Evolutionary conservation across 2,329 filamentous ascomycete species (phyloP).

Genomic region (Aspergillus puulaauensis): DNA sequence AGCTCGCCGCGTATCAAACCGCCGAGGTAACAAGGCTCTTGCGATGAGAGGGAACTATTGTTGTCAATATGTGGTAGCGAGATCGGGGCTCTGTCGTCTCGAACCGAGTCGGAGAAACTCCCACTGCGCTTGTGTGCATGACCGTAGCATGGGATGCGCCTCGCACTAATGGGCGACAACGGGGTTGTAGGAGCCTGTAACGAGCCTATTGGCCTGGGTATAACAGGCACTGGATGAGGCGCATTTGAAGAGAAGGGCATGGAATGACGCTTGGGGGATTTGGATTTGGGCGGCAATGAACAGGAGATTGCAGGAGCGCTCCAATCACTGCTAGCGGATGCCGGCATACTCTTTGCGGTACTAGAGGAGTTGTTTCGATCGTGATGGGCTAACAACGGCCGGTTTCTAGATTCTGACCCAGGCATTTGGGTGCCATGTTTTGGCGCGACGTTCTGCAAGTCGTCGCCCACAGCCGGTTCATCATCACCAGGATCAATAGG

Average conservation of each 20-base stretch:
- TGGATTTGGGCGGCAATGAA: conserved; percentile 56
- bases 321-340: conserved; percentile 44
- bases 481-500: conserved; percentile 76
- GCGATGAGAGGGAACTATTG: conserved; percentile 47
- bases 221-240: conserved; percentile 44
- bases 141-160: conserved; percentile 49
- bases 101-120: conserved; percentile 80
- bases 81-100: conserved; percentile 62
- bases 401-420: conserved; percentile 7
- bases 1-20: conserved; percentile 85
- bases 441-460: conserved; percentile 18
- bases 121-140: conserved; percentile 77
- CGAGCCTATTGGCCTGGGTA: conserved; percentile 29
- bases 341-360: conserved; percentile 36
- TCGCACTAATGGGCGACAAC: conserved; percentile 29
- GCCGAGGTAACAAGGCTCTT: conserved; percentile 69
- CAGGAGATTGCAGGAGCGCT: conserved; percentile 61
- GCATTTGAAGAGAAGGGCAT: conserved; percentile 32
- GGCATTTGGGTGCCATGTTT: conserved; percentile 12
- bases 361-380: conserved; percentile 36
- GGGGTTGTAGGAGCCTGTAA: conserved; percentile 28
- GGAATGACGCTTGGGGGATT: conserved; percentile 41
- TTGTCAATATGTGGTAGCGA: conserved; percentile 48
- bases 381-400: conserved; percentile 23
- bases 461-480: conserved; percentile 39